Conservation (phyloP, 306 rosid genomes). For the Cucurbita maxima region DNA sequence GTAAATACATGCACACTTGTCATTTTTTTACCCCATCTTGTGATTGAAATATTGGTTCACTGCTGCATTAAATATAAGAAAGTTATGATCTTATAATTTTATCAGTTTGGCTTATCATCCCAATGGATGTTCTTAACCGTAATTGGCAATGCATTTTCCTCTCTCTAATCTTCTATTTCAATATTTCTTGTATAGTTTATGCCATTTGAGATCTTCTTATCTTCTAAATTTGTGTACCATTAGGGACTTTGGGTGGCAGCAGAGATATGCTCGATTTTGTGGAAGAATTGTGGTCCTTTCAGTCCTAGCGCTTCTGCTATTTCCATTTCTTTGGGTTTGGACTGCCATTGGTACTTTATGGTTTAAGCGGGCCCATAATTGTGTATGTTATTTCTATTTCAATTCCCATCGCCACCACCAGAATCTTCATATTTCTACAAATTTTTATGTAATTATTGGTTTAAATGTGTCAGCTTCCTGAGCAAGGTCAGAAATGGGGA, state of each 20-base stretch:
- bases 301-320: slow-evolving; percentile 59
- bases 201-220: background rate
- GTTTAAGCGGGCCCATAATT: slow-evolving; percentile 57
- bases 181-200: background rate
- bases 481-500: slow-evolving; percentile 95
- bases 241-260: slow-evolving; percentile 98
- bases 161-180: background rate
- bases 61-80: background rate
- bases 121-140: background rate
- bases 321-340: slow-evolving; percentile 98
- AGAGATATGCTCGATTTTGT: slow-evolving; percentile 91
- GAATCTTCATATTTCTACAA: background rate
- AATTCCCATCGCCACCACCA: background rate
- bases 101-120: background rate
- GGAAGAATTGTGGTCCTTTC: slow-evolving; percentile 87
- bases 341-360: slow-evolving; percentile 82
- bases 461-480: slow-evolving; percentile 52
- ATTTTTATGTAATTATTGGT: slow-evolving; percentile 13
- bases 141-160: background rate
- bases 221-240: slow-evolving; percentile 11
- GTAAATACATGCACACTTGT: background rate
- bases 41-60: background rate
- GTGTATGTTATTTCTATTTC: slow-evolving; percentile 41
- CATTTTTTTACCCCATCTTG: background rate
- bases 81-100: background rate